These are phyloP conservation scores for Grosmannia serpens DNA, from an alignment of 2,329 filamentous ascomycete species.

Conservation along the genomic window DNA sequence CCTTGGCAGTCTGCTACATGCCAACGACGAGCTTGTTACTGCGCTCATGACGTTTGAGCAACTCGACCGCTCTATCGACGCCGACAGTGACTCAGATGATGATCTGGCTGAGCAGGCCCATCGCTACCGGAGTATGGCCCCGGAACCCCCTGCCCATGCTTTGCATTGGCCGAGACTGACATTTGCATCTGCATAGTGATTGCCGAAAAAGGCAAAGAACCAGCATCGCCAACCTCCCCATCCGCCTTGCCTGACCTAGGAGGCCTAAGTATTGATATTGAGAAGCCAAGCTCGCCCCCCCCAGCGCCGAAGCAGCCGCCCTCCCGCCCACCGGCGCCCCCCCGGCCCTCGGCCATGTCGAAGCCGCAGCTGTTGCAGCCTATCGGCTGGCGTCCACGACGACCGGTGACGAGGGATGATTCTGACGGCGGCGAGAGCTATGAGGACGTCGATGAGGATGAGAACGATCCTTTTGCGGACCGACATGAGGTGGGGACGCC, in stretches of 20 bases:
- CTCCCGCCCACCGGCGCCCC: constrained; percentile 32
- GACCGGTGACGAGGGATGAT: constrained; percentile 19
- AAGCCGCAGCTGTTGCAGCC: constrained; percentile 37
- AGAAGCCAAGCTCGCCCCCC: constrained; percentile 19
- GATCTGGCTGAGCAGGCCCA: constrained; percentile 56
- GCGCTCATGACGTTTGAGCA: constrained; percentile 92
- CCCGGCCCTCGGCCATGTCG: constrained; percentile 31
- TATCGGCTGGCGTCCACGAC: constrained; percentile 26
- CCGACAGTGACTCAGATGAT: constrained; percentile 60
- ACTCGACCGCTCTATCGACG: constrained; percentile 74
- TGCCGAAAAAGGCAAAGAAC: constrained; percentile 37
- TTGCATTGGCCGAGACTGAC: neutral
- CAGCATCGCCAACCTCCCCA: constrained; percentile 29
- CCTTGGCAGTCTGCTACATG: constrained; percentile 80
- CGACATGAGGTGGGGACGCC: constrained; percentile 51
- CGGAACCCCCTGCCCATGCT: too few relatives aligned
- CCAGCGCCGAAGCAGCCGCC: constrained; percentile 20
- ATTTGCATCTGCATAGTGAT: constrained; percentile 30
- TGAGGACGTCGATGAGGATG: constrained; percentile 60
- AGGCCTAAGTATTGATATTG: constrained; percentile 26
- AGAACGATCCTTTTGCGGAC: constrained; percentile 82
- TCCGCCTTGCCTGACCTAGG: constrained; percentile 26
- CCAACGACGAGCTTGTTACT: constrained; percentile 91
- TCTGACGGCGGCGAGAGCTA: constrained; percentile 45
- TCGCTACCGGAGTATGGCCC: constrained; percentile 44